Percentiles rank a stretch among this genome's conserved stretches.
phyloP scores from a whole-genome alignment of 306 rosid species.

The Acacia crassicarpa region DNA sequence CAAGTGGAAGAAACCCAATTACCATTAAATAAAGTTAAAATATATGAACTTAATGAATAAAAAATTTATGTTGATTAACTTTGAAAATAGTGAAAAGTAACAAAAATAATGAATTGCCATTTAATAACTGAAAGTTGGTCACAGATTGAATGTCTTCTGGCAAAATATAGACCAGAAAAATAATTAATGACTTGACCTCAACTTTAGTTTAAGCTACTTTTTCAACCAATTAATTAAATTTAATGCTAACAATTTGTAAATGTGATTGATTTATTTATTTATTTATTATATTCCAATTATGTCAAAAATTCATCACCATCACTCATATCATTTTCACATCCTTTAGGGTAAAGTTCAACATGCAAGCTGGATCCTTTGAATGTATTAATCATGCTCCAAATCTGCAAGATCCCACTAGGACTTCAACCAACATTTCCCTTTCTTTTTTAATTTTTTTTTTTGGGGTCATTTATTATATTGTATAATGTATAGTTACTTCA shows the following conservation, averaged over 20 bases:
- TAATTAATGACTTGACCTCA: neutral
- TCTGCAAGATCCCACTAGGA: neutral
- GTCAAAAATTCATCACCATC: slow-evolving; percentile 26
- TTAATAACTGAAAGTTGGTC: neutral
- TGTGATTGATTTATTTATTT: neutral
- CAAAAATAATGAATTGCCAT: neutral
- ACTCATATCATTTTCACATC: neutral
- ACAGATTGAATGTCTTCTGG: neutral
- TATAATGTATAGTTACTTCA: neutral
- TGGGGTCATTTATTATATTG: neutral
- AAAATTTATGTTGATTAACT: neutral
- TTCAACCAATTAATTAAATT: neutral
- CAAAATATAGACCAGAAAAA: neutral
- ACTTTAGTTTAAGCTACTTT: neutral
- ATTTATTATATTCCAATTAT: slow-evolving; percentile 8
- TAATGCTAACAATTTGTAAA: neutral
- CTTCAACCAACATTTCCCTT: neutral
- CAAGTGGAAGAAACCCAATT: neutral
- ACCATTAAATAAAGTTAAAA: neutral
- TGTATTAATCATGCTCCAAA: neutral
- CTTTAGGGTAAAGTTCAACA: neutral
- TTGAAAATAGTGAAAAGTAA: neutral
- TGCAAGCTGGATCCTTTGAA: slow-evolving; percentile 43
- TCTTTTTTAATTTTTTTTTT: neutral
- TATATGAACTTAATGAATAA: no score